Conservation (phyloP, 768 basidiomycete species). For the Phaeotremella skinneri region DNA sequence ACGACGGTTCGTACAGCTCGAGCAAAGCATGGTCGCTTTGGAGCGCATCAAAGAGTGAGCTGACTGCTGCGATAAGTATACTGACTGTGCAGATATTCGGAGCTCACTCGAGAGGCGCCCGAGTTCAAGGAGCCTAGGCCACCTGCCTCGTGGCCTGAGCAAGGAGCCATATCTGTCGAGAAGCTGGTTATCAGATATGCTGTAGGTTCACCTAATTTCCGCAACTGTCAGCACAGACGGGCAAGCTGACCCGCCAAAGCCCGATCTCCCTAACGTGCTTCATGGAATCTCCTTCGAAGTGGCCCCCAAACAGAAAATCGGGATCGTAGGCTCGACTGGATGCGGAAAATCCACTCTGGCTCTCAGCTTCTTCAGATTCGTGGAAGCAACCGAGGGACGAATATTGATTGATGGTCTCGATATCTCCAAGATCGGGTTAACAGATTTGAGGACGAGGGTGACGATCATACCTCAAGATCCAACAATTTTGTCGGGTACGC, state of each 20-base stretch:
- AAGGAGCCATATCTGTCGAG: slow-evolving; percentile 63
- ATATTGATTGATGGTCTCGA: slow-evolving; percentile 77
- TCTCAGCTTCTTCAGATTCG: slow-evolving; percentile 82
- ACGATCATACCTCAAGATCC: slow-evolving; percentile 78
- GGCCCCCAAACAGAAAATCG: slow-evolving; percentile 70
- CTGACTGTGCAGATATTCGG: slow-evolving; percentile 55
- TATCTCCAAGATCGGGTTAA: slow-evolving; percentile 73
- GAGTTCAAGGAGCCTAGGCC: slow-evolving; percentile 88
- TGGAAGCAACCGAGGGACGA: slow-evolving; percentile 74
- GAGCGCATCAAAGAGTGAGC: slow-evolving; percentile 85
- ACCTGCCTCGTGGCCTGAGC: slow-evolving; percentile 70
- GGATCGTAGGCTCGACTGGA: slow-evolving; percentile 54
- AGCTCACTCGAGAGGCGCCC: slow-evolving; percentile 69
- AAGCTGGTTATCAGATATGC: slow-evolving; percentile 67
- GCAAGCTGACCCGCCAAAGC: slow-evolving; percentile 58
- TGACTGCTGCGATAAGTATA: not conserved
- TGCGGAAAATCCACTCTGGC: slow-evolving; percentile 55
- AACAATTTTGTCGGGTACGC: slow-evolving; percentile 75
- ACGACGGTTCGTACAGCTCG: slow-evolving; percentile 64
- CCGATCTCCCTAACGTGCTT: slow-evolving; percentile 80
- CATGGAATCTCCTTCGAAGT: slow-evolving; percentile 75
- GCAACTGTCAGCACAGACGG: slow-evolving; percentile 19
- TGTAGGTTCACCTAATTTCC: slow-evolving; percentile 16
- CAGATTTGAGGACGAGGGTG: slow-evolving; percentile 71
- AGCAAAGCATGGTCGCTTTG: slow-evolving; percentile 82